phyloP scores from a whole-genome alignment of 768 basidiomycete genomes.

The Leccinum aurantiacum region DNA sequence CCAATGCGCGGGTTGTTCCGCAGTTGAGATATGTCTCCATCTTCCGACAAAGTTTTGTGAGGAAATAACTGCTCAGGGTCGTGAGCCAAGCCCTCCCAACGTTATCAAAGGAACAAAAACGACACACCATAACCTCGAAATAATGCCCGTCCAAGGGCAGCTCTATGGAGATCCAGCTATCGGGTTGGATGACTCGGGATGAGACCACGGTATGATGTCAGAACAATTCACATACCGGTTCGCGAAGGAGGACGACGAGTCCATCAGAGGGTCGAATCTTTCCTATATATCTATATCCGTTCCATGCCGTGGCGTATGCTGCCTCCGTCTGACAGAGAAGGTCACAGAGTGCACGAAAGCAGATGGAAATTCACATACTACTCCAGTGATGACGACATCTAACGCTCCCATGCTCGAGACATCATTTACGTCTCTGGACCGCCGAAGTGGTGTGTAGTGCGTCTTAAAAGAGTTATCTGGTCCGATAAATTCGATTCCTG shows the following conservation, averaged over 20 bases:
- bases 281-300: conserved; percentile 53
- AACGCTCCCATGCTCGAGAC: conserved; percentile 22
- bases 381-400: conserved; percentile 55
- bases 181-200: neutral
- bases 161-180: conserved; percentile 28
- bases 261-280: conserved; percentile 61
- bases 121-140: conserved; percentile 50
- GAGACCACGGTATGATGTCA: conserved; percentile 1
- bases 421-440: conserved; percentile 15
- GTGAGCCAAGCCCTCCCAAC: conserved; percentile 9
- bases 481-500: conserved; percentile 34
- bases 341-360: conserved; percentile 2
- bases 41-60: conserved; percentile 54
- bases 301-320: conserved; percentile 53
- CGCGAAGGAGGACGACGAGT: conserved; percentile 50
- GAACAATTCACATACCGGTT: conserved; percentile 42
- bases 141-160: conserved; percentile 36
- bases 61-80: conserved; percentile 40
- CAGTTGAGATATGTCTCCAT: conserved; percentile 37
- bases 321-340: conserved; percentile 42
- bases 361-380: conserved; percentile 35
- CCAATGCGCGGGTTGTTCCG: conserved; percentile 40
- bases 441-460: conserved; percentile 39
- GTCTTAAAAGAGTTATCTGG: conserved; percentile 36
- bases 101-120: neutral